Base-by-base conservation (phyloP, 1,284 basidiomycete genomes). In the Puccinia triticina region DNA sequence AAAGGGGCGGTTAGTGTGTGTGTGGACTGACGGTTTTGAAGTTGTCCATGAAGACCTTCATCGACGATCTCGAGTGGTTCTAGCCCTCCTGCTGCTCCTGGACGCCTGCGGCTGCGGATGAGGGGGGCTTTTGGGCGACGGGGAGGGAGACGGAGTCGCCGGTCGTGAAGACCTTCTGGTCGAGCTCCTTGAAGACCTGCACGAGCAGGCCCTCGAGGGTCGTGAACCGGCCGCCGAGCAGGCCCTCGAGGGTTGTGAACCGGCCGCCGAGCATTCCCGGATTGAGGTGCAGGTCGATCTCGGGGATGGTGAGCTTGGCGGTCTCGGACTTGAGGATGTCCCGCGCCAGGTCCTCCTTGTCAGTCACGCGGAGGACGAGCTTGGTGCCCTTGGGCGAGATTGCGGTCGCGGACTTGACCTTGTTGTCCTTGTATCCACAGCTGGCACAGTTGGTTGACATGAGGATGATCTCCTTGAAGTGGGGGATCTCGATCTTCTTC, bases 401-500 rank as follows among this genome's bases (percentile, higher is more conserved):
- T 0, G 95, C 95, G 0, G 92, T 89, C 34, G 96, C 95, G 10
- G 94, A 94, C 88, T 99, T 99, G 86, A 99, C 93, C 88, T 99
- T 96, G 87, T 97, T 98, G 88, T 99, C 96, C 84, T 94, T 90
- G 88, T 98, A 99, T 0, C 96, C 96, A 87, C 96, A 99, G 80
- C 89, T 88, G 80, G 94, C 94, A 88, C 97, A 99, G 87, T 98
- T 97, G 37, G 96, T 96, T 34, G 96, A 97, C 96, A 99, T 99
- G 88, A 99, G 96, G 84, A 99, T 89, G 83, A 96, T 93, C 86
- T 99, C 95, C 93, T 99, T 94, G 90, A 99, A 99, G 88, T 99
- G 96, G 0, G 97, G 97, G 84, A 99, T 98, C 85, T 92, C 92
- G 85, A 99, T 93, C 86, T 93, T 94, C 90, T 99, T 96, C 94